Evolutionary conservation across 345 rosid species (phyloP), one percentile per base, ranked within the genome.

Genomic region (Eucalyptus decipiens): DNA sequence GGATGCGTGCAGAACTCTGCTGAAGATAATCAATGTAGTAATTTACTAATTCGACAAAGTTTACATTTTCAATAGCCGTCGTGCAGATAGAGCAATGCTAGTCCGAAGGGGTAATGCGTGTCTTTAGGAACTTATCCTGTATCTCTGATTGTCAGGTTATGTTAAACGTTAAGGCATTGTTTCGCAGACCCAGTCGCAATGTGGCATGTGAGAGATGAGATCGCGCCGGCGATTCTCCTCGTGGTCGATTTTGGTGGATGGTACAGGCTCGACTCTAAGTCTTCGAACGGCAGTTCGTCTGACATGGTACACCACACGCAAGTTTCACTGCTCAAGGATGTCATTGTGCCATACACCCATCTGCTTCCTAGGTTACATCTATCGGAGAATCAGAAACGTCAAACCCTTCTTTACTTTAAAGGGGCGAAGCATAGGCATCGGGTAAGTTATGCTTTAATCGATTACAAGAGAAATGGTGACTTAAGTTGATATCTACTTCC

Each of bases 181-280:
- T 96, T 98, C 96, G 96, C 99, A 98, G 99, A 98, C 99, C 99
- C 99, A 13, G 97, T 97, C 90, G 98, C 99, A 85, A 95, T 97
- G 98, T 97, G 99, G 99, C 99, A 97, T 92, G 95, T 97, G 62
- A 93, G 93, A 91, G 95, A 93, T 51, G 95, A 98, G 94, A 95
- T 96, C 90, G 97, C 98, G 24, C 94, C 95, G 2, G 97, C 99
- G 11, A 88, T 95, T 92, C 96, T 97, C 49, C 94, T 98, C n/a
- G 99, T 95, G 87, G 99, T 98, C 24, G 99, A 98, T 93, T 98
- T 98, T 90, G 98, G 99, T 87, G 99, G 99, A 69, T 98, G 99
- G 99, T 94, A 91, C 86, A 94, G 94, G 94, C 95, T 94, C 80
- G 99, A 98, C 93, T 93, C 96, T 2, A 96, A 95, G 88, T 94